Percentiles rank a stretch among this genome's conserved stretches.
Evolutionary conservation across 1,284 basidiomycete genomes (phyloP).

Genomic region (Wolfiporia cocos): DNA sequence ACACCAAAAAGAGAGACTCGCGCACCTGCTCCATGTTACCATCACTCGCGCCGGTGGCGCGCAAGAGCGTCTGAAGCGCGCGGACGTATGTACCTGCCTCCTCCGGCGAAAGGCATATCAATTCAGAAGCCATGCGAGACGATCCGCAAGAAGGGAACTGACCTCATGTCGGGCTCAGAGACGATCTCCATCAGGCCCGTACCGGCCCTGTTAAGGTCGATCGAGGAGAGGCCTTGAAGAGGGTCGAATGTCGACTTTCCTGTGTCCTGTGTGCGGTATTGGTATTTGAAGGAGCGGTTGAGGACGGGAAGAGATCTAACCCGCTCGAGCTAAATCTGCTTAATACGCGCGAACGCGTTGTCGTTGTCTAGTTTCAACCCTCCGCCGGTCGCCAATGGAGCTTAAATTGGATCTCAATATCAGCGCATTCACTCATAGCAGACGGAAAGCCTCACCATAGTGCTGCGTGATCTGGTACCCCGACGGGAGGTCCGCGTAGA

Average conservation of each 20-base stretch:
- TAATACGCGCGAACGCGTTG: slow-evolving; percentile 63
- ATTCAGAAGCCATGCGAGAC: slow-evolving; percentile 1
- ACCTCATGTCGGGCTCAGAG: slow-evolving; percentile 90
- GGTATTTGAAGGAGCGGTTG: no score
- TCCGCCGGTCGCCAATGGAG: slow-evolving; percentile 78
- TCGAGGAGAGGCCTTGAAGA: slow-evolving; percentile 48
- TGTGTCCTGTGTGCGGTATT: slow-evolving; percentile 70
- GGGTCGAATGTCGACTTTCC: slow-evolving; percentile 81
- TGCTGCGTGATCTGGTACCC: slow-evolving; percentile 98
- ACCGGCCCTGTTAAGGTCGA: slow-evolving; percentile 92
- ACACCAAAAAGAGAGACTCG: no score
- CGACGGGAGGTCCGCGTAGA: slow-evolving; percentile 91
- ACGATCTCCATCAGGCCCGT: slow-evolving; percentile 94
- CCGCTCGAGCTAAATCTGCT: slow-evolving; percentile 96
- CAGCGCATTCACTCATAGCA: no score
- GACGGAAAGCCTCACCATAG: slow-evolving; percentile 55
- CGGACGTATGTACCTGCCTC: slow-evolving; percentile 90
- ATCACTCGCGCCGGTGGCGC: slow-evolving; percentile 84
- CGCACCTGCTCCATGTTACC: slow-evolving; percentile 95
- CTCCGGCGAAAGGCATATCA: slow-evolving; percentile 67
- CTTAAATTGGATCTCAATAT: no score
- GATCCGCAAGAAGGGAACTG: slow-evolving; percentile 12
- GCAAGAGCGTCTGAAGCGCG: slow-evolving; percentile 76
- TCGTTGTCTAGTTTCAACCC: slow-evolving; percentile 43
- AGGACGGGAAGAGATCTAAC: slow-evolving; percentile 43